phyloP scores from a whole-genome alignment of 495 filamentous ascomycete species.

The Xylaria scruposa region DNA sequence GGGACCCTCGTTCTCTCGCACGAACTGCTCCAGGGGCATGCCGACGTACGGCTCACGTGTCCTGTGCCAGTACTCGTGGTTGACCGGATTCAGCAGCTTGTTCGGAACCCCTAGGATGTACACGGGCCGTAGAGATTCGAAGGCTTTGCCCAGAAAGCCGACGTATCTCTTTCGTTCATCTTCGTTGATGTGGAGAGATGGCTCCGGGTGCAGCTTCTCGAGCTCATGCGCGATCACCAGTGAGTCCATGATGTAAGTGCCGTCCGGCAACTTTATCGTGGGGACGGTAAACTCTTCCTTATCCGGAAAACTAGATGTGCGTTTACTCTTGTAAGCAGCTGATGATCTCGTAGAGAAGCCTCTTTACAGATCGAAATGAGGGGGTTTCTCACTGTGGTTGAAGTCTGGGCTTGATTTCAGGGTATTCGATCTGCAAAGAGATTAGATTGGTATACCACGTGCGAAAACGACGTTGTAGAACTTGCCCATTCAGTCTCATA shows the following conservation, averaged over 20 bases:
- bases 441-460: background rate
- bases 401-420: constrained; percentile 59
- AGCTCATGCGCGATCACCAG: constrained; percentile 58
- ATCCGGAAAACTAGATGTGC: constrained; percentile 48
- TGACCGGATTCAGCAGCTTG: constrained; percentile 48
- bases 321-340: constrained; percentile 28
- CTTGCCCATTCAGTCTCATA: constrained; percentile 68
- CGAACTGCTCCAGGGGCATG: constrained; percentile 52
- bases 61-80: constrained; percentile 52
- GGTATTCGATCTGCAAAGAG: constrained; percentile 57
- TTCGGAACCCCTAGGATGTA: constrained; percentile 46
- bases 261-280: constrained; percentile 56
- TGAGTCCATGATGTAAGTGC: constrained; percentile 63
- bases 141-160: constrained; percentile 25
- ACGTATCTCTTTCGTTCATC: constrained; percentile 40
- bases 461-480: background rate
- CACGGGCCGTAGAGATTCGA: constrained; percentile 34
- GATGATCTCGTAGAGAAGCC: background rate
- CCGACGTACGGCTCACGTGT: constrained; percentile 50
- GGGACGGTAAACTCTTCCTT: constrained; percentile 59
- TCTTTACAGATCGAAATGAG: background rate
- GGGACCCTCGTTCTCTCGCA: constrained; percentile 45
- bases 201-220: constrained; percentile 59
- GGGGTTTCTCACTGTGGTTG: constrained; percentile 49
- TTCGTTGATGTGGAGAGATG: constrained; percentile 52